A percentile compares a stretch with the other conserved stretches of the same genome.
These are phyloP conservation scores for Teunomyces aglyptinius DNA, from an alignment of 805 yeast genomes.

Conservation along the genomic window DNA sequence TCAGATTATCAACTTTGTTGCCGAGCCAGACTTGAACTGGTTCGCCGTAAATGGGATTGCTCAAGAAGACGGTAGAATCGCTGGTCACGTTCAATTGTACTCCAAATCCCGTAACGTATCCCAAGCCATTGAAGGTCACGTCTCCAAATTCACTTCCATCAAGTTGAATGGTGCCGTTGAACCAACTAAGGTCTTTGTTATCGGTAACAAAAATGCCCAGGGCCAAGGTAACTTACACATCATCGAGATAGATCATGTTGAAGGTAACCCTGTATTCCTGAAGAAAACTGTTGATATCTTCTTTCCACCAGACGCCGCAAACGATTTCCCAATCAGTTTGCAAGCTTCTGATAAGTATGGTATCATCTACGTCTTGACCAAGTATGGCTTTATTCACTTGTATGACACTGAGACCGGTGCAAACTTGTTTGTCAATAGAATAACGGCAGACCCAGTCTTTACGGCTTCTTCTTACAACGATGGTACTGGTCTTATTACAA, in stretches of 20 bases:
- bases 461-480: conserved; percentile 75
- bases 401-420: conserved; percentile 92
- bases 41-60: conserved; percentile 93
- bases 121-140: conserved; percentile 98
- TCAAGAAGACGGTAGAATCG: conserved; percentile 90
- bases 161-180: conserved; percentile 67
- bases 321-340: conserved; percentile 94
- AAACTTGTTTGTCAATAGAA: conserved; percentile 91
- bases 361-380: conserved; percentile 83
- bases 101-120: conserved; percentile 87
- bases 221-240: conserved; percentile 76
- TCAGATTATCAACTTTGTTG: conserved; percentile 88
- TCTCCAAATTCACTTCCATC: conserved; percentile 80
- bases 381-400: conserved; percentile 93
- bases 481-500: conserved; percentile 82
- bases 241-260: conserved; percentile 93
- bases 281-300: conserved; percentile 91
- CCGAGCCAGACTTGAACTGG: conserved; percentile 83
- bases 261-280: conserved; percentile 75
- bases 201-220: conserved; percentile 83
- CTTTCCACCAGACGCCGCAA: conserved; percentile 94
- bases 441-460: conserved; percentile 93
- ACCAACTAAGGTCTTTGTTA: conserved; percentile 85
- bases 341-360: conserved; percentile 86
- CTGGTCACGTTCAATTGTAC: conserved; percentile 92